Conservation (phyloP, 768 basidiomycete genomes). For the Leccinum uliginosum region DNA sequence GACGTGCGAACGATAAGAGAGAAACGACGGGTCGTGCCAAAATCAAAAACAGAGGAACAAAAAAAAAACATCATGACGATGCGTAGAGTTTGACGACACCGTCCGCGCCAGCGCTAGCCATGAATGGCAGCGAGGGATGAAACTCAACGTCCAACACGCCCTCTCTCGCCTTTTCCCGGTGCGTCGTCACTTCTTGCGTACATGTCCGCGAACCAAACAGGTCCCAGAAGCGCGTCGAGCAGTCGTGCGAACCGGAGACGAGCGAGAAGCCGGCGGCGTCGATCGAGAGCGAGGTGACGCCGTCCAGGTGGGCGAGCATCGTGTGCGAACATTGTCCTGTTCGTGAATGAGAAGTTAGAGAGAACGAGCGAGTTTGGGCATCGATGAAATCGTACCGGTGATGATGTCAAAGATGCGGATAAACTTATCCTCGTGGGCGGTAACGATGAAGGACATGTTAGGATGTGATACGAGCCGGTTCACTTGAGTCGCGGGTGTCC, state of each 20-base stretch:
- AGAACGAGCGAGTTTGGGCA: not conserved
- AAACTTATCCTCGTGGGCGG: slow-evolving; percentile 91
- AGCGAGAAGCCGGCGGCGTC: slow-evolving; percentile 84
- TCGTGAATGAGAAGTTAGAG: slow-evolving; percentile 5
- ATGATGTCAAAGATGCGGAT: slow-evolving; percentile 85
- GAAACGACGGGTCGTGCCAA: not conserved
- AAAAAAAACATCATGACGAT: slow-evolving; percentile 48
- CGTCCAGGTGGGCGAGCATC: slow-evolving; percentile 87
- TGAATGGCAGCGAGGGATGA: slow-evolving; percentile 76
- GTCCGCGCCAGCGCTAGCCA: slow-evolving; percentile 95
- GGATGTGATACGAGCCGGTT: slow-evolving; percentile 89
- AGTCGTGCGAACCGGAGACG: slow-evolving; percentile 89
- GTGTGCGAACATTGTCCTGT: slow-evolving; percentile 84
- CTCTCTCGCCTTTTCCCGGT: slow-evolving; percentile 86
- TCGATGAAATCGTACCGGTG: slow-evolving; percentile 52
- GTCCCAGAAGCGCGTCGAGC: slow-evolving; percentile 94
- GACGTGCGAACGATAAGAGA: not conserved
- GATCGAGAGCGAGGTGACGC: slow-evolving; percentile 87
- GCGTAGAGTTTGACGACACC: slow-evolving; percentile 90
- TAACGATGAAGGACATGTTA: slow-evolving; percentile 81
- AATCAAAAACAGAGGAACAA: not conserved
- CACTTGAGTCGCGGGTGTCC: slow-evolving; percentile 70
- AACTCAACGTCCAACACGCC: slow-evolving; percentile 88
- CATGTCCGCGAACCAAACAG: slow-evolving; percentile 74
- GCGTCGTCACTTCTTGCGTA: slow-evolving; percentile 84